Conservation (phyloP, 2,329 filamentous ascomycete species). For the Calonectria leucothoes region DNA sequence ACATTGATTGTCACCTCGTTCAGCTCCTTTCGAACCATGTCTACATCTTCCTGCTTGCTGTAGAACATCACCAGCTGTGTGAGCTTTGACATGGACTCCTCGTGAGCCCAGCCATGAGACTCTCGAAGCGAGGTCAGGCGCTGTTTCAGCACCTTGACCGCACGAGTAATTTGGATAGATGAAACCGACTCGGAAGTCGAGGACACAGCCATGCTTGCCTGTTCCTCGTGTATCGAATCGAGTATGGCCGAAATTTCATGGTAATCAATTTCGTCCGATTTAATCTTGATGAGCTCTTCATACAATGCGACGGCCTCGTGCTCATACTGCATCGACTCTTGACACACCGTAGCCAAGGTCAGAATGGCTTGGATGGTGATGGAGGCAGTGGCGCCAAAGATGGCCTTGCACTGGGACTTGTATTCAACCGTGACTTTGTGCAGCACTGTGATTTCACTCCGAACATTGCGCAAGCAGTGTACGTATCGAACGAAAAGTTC, state of each 20-base stretch:
- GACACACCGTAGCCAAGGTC: background rate
- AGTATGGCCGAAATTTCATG: background rate
- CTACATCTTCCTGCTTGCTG: background rate
- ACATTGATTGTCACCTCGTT: background rate
- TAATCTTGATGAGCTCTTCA: background rate
- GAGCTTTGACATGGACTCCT: constrained; percentile 1
- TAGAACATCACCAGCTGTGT: background rate
- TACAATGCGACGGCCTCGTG: background rate
- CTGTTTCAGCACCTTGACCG: background rate
- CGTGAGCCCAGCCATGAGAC: background rate
- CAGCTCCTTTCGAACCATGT: background rate
- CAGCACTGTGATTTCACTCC: background rate
- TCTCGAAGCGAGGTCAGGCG: background rate
- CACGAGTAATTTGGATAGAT: background rate
- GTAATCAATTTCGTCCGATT: background rate
- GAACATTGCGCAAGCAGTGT: background rate
- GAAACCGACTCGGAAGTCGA: background rate
- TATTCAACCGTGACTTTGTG: background rate
- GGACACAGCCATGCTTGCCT: background rate
- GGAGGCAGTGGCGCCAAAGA: background rate
- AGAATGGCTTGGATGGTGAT: background rate
- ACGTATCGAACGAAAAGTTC: background rate
- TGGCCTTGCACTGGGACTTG: background rate
- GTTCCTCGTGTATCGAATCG: background rate
- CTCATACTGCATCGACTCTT: background rate